Percentiles rank a stretch among this genome's conserved stretches.
These are phyloP conservation scores for Cadophora malorum DNA, from an alignment of 2,329 filamentous ascomycete genomes.

Conservation along the genomic window DNA sequence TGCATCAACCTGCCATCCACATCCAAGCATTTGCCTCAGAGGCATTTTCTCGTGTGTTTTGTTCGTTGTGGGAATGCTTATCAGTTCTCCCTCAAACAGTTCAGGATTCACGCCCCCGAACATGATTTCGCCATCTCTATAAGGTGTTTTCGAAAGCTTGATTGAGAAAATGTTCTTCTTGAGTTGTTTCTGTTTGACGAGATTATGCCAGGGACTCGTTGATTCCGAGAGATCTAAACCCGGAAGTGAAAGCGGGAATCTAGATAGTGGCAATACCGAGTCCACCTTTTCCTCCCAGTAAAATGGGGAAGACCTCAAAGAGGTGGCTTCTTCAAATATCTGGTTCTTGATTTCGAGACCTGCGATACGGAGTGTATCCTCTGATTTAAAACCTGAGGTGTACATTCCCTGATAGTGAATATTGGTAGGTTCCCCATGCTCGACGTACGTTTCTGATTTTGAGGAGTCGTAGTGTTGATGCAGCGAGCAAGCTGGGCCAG, in stretches of 20 bases:
- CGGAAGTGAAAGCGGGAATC: conserved; percentile 12
- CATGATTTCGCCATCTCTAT: conserved; percentile 11
- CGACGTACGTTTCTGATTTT: neutral
- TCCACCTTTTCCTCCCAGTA: conserved; percentile 8
- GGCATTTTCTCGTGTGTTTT: conserved; percentile 13
- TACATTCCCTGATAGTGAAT: conserved; percentile 10
- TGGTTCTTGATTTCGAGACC: conserved; percentile 14
- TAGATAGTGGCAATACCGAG: conserved; percentile 8
- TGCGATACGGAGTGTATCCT: conserved; percentile 6
- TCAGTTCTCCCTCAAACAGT: conserved; percentile 3
- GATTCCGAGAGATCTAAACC: conserved; percentile 8
- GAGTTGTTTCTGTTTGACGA: neutral
- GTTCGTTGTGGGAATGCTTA: neutral
- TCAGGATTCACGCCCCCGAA: conserved; percentile 8
- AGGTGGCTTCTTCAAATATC: conserved; percentile 9
- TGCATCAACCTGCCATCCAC: conserved; percentile 8
- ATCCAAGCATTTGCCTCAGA: conserved; percentile 12
- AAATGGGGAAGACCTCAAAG: conserved; percentile 1
- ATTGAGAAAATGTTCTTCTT: conserved; percentile 10
- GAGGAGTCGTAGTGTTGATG: conserved; percentile 12
- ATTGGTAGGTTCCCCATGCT: conserved; percentile 5
- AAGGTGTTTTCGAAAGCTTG: conserved; percentile 11
- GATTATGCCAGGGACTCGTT: conserved; percentile 11
- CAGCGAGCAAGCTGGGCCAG: conserved; percentile 1
- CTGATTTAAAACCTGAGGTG: conserved; percentile 11